phyloP scores from a whole-genome alignment of 2,329 filamentous ascomycete genomes.

The Cadophora gregata region DNA sequence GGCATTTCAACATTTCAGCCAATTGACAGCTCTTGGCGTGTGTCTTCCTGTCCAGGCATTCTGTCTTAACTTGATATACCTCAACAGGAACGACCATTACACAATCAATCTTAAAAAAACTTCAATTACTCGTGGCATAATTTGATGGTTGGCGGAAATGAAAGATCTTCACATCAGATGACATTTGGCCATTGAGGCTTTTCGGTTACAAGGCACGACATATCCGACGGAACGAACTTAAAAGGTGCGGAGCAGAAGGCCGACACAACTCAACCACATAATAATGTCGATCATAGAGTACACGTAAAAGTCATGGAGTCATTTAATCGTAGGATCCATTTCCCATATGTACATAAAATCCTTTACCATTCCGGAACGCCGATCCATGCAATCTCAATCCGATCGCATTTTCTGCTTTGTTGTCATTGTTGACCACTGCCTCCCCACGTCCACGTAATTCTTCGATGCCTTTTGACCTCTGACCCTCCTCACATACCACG shows the following conservation, averaged over 20 bases:
- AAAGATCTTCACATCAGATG: neutral
- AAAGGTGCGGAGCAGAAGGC: neutral
- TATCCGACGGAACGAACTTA: neutral
- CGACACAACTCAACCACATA: no score
- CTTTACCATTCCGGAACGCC: neutral
- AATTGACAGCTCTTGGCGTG: no score
- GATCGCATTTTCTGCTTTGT: conserved; percentile 7
- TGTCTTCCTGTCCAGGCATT: no score
- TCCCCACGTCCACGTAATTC: neutral
- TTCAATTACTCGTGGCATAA: neutral
- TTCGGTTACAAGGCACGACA: neutral
- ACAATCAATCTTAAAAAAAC: no score
- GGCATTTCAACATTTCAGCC: no score
- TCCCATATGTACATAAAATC: neutral
- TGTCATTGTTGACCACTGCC: conserved; percentile 6
- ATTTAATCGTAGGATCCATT: neutral
- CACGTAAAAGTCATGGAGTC: neutral
- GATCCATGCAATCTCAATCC: neutral
- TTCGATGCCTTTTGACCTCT: neutral
- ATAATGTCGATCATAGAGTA: no score
- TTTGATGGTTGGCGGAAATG: neutral
- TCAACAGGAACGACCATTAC: no score
- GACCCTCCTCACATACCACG: conserved; percentile 16
- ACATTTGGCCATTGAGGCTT: neutral
- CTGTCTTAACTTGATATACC: no score